Evolutionary conservation across 768 basidiomycete species (phyloP), one percentile per base, ranked within the genome.

Genomic region (Podaxis sp.): DNA sequence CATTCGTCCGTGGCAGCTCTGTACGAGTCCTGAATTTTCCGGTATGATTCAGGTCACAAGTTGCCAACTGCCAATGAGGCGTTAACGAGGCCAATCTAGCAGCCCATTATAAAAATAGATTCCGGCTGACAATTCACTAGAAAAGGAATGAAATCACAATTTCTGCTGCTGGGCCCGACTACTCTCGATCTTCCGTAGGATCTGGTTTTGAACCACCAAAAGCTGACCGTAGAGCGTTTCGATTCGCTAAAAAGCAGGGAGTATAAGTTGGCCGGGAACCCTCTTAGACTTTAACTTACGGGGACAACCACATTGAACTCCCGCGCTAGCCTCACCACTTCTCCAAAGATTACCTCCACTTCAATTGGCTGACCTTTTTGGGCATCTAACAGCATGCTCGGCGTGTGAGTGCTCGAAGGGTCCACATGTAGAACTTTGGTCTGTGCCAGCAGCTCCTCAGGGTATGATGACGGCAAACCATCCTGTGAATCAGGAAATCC

Each of bases 261-360:
- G 56, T 10, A 55, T 10, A 16, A 38, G 61, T 44, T 23, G 36
- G 37, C 23, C 21, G 13, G 35, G 27, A 18, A 21, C 40, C n/a
- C 50, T 50, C 5, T 32, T 51, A 35, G 50, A 14, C 11, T 35
- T 55, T n/a, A 18, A 70, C 81, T 72, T 65, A 86, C 85, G 32
- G 85, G 85, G 37, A 84, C 69, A 11, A 75, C 68, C 3, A 86
- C 76, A 7, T 74, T 72, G 23, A 69, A 66, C 51, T 75, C 72
- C 64, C 71, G 75, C 0, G 81, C 86, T 73, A 84, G 73, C 46
- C 82, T 70, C 21, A 87, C 81, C 1, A 87, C 79, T 61, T 86
- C 81, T 0, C 88, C 87, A 3, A 88, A 61, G 44, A 89, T 84
- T 11, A 80, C 84, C 67, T 89, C 87, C 1, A 89, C 81, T 71